Percentiles rank a stretch among this genome's conserved stretches.
Evolutionary conservation across 2,329 filamentous ascomycete species (phyloP).

Genomic region (Fusarium avenaceum): DNA sequence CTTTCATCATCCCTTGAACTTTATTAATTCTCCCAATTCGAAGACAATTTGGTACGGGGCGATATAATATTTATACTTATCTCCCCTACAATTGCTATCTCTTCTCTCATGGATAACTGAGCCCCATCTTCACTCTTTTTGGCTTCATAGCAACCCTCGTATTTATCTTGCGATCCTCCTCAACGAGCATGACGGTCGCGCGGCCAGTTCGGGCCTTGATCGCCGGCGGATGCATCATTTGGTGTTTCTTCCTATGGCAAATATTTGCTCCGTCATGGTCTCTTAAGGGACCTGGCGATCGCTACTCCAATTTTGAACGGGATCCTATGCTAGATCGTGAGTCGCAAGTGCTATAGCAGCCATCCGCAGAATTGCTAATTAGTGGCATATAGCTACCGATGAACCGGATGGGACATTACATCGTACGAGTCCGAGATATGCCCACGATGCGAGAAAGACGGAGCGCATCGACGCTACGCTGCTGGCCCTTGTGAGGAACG

Average conservation of each 20-base stretch:
- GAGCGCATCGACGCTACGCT: constrained; percentile 94
- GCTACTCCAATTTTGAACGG: constrained; percentile 72
- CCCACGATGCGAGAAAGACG: constrained; percentile 78
- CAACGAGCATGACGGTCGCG: constrained; percentile 79
- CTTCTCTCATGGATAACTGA: constrained; percentile 41
- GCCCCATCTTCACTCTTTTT: constrained; percentile 17
- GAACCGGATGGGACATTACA: constrained; percentile 85
- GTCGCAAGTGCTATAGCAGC: constrained; percentile 51
- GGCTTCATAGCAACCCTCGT: constrained; percentile 22
- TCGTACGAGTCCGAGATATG: constrained; percentile 82
- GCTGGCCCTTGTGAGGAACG: constrained; percentile 90
- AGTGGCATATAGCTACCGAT: constrained; percentile 72
- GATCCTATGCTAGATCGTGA: constrained; percentile 91
- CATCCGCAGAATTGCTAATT: constrained; percentile 31
- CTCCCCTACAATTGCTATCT: neutral
- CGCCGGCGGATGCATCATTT: constrained; percentile 77
- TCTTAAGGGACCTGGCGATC: constrained; percentile 59
- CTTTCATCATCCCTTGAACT: constrained; percentile 33
- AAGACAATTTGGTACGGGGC: constrained; percentile 3
- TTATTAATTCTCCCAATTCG: constrained; percentile 9
- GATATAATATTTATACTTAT: neutral
- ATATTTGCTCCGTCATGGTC: constrained; percentile 72
- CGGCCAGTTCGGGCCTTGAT: constrained; percentile 86
- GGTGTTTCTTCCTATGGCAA: constrained; percentile 84
- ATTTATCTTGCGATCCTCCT: constrained; percentile 12